These are phyloP conservation scores for Panaeolus cyanescens DNA, from an alignment of 768 basidiomycete species.

Conservation along the genomic window DNA sequence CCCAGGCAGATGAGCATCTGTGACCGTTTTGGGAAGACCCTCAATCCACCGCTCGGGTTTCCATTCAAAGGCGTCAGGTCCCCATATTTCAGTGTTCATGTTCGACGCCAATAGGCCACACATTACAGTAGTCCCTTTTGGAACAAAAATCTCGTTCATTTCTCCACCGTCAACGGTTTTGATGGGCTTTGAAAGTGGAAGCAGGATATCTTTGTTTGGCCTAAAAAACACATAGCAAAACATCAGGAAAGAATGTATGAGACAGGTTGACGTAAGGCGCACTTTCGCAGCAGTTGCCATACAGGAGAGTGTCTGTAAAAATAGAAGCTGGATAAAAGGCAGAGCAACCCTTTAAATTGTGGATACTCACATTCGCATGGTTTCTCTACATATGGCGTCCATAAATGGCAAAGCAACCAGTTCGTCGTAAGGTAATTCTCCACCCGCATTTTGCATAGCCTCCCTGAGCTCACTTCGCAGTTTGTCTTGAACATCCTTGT, in stretches of 20 bases:
- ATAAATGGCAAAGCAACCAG: conserved; percentile 37
- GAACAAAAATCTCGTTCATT: conserved; percentile 37
- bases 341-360: neutral
- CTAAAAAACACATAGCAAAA: neutral
- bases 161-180: conserved; percentile 34
- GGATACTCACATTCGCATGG: neutral
- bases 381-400: conserved; percentile 27
- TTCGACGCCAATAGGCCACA: conserved; percentile 39
- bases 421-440: conserved; percentile 35
- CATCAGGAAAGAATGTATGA: no score
- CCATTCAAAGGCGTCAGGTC: conserved; percentile 41
- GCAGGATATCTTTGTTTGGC: conserved; percentile 14
- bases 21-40: conserved; percentile 18
- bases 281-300: neutral
- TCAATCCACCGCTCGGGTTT: conserved; percentile 43
- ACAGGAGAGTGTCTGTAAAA: neutral
- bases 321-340: neutral
- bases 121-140: conserved; percentile 40
- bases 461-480: conserved; percentile 19
- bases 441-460: conserved; percentile 18
- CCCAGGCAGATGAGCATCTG: conserved; percentile 20
- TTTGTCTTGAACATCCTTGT: conserved; percentile 19
- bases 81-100: conserved; percentile 38
- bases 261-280: no score
- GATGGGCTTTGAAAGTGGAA: conserved; percentile 49